These are phyloP conservation scores for Fusarium sp. DNA, from an alignment of 2,329 filamentous ascomycete species.

Conservation along the genomic window DNA sequence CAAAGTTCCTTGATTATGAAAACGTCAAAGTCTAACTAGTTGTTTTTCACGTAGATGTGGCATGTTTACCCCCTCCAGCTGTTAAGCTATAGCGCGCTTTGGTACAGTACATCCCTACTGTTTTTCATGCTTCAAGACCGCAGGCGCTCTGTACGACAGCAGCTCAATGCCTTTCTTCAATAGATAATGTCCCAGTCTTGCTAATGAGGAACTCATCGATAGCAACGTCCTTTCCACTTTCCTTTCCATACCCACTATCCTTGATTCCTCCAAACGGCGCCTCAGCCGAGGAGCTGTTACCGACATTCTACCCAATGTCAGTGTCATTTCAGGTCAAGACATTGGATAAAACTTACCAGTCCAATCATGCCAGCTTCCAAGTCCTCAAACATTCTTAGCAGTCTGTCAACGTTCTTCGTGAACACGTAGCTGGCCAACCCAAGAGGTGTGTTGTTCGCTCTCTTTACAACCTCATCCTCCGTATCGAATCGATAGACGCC, in stretches of 20 bases:
- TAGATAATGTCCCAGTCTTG: not conserved
- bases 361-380: constrained; percentile 36
- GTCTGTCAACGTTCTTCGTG: constrained; percentile 22
- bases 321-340: not conserved
- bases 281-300: not conserved
- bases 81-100: too few relatives aligned
- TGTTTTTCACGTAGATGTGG: not conserved
- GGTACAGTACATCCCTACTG: too few relatives aligned
- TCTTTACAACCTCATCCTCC: constrained; percentile 20
- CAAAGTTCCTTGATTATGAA: not conserved
- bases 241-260: not conserved
- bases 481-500: constrained; percentile 29
- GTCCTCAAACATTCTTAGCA: constrained; percentile 22
- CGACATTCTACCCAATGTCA: not conserved
- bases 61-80: not conserved
- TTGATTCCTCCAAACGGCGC: not conserved
- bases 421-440: constrained; percentile 28
- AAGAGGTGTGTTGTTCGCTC: constrained; percentile 25
- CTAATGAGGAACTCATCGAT: not conserved
- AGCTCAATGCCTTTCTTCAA: not conserved
- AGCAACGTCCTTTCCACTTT: not conserved
- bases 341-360: not conserved
- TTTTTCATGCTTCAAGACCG: too few relatives aligned
- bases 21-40: not conserved
- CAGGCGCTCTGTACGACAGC: too few relatives aligned